Base-by-base conservation (phyloP, 805 yeast species). In the Wickerhamiella lipophila region DNA sequence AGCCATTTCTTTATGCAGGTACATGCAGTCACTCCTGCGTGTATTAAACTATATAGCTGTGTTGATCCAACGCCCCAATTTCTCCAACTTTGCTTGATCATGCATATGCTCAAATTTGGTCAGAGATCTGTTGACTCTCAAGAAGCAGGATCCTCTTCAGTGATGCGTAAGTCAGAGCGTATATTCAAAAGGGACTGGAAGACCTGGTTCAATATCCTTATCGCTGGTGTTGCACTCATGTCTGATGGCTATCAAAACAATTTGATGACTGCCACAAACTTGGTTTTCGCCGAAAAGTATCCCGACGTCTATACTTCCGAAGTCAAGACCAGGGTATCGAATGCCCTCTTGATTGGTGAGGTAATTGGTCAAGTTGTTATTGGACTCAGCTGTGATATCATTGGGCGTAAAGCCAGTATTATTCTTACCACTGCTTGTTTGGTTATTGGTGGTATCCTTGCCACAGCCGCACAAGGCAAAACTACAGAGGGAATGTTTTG, bases 211-310 rank as follows among this genome's bases (percentile, higher is more conserved):
- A 55, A 78, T 49, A 76, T 81, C 52, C 58, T 78, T 41, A 76
- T 83, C 64, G 68, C 87, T 21, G 89, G 92, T 12, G 79, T 76
- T 54, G 92, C 88, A 0, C 70, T 83, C 59, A 75, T 81, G 57
- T 76, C 83, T 19, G 92, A 83, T 64, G 88, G 88, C 3, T 81
- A 81, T 63, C 85, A 79, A 60, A 81, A 81, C 59, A 79, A 77
- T 56, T 72, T 79, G 53, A 79, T 81, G 84, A 74, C 84, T 3
- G 78, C 80, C 80, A 57, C 73, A 55, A 81, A 81, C 61, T 65
- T 72, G 18, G 72, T 78, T 12, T 78, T 80, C 58, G 65, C 78
- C 8, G 55, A 59, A 15, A 58, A 67, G 52, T 75, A 70, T 56
- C 78, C 78, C 4, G 59, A 66, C 44, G 57, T 57, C 7, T 73